Base-by-base conservation (phyloP, 2,329 filamentous ascomycete genomes). In the Phyllosticta citriasiana region DNA sequence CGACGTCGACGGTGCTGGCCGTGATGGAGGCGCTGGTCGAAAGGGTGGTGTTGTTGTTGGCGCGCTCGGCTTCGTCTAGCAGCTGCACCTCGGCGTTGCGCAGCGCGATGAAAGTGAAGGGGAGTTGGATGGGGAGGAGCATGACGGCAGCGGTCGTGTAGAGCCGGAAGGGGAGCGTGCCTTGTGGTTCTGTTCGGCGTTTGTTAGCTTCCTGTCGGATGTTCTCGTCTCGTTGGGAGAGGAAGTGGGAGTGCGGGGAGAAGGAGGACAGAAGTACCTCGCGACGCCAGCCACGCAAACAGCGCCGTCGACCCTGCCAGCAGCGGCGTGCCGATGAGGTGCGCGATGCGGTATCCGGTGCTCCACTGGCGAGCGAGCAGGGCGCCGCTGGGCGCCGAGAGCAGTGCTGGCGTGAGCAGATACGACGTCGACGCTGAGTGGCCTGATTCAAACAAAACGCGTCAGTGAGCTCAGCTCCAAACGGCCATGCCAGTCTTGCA, bases 291-390 rank as follows among this genome's bases (percentile, higher is more conserved):
- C 63, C 74, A 82, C 3, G 77, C 73, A 26, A 78, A 77, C 61
- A 5, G 76, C 71, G 8, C 78, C 4, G 55, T 24, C 2, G 58
- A 60, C 62, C 1, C 72, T 63, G 0, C 77, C 76, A 22, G 79
- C 75, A 50, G 75, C 25, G 58, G 58, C 25, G 55, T 40, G 16
- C 40, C 30, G 53, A 56, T n/a, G 59, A 66, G 63, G 59, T 68
- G 74, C 57, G 79, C 79, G 2, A 67, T 65, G 19, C 70, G 66
- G 70, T 74, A 80, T 62, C 77, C 69, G 51, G 68, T 73, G 62
- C 70, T 66, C 82, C 82, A 86, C 71, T 86, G 83, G 50, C 74
- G 75, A 33, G 81, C 79, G 63, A 84, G 78, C 10, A 84, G 71
- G 1, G 78, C 78, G 14, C 14, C 12, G 1, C 80, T 77, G 1